Percentiles rank a stretch among this genome's conserved stretches.
These are phyloP conservation scores for Eutrema japonicum DNA, from an alignment of 345 rosid genomes.

Conservation along the genomic window DNA sequence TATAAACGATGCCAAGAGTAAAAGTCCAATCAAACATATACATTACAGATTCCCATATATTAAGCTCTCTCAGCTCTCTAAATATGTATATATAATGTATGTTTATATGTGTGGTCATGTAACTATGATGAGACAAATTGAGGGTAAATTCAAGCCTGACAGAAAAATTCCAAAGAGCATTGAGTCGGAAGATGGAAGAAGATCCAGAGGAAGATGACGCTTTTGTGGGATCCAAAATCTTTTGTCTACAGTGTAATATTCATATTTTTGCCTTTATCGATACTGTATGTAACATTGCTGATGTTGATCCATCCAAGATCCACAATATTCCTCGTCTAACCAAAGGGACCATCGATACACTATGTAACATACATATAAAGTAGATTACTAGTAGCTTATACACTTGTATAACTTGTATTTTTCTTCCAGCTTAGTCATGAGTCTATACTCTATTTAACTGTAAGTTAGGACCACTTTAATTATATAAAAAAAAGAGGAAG, in stretches of 20 bases:
- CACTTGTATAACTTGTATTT: conserved; percentile 35
- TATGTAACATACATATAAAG: conserved; percentile 34
- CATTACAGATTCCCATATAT: background rate
- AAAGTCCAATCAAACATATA: background rate
- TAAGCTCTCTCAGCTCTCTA: conserved; percentile 9
- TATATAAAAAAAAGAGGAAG: conserved; percentile 5
- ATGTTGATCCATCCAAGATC: conserved; percentile 35
- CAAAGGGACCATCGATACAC: conserved; percentile 38
- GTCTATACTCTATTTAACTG: conserved; percentile 42
- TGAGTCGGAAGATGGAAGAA: conserved; percentile 33
- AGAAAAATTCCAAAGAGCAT: conserved; percentile 40
- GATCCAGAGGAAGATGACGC: conserved; percentile 36
- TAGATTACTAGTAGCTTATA: conserved; percentile 36
- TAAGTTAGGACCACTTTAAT: conserved; percentile 39
- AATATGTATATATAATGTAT: background rate
- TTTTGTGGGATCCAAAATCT: conserved; percentile 27
- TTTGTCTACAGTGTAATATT: conserved; percentile 34
- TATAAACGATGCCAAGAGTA: background rate
- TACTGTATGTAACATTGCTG: conserved; percentile 20
- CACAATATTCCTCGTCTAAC: conserved; percentile 42
- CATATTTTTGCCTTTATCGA: conserved; percentile 30
- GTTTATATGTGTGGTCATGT: conserved; percentile 23
- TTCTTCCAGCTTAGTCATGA: conserved; percentile 40
- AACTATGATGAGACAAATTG: conserved; percentile 31
- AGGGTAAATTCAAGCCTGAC: conserved; percentile 40